Evolutionary conservation across 345 rosid genomes (phyloP).

Genomic region (Lenwebbia sp.): DNA sequence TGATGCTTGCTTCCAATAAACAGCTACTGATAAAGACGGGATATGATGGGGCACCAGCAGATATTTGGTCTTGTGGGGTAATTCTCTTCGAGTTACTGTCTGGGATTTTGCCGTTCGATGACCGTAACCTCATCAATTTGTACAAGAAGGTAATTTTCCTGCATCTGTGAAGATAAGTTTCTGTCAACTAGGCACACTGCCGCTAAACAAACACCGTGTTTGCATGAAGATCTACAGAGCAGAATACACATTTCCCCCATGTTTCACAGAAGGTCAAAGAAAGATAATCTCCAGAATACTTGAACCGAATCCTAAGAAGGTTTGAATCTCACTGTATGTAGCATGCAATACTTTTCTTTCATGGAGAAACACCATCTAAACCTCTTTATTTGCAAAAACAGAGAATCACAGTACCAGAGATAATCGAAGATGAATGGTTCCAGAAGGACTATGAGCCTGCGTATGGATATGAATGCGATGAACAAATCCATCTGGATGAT

Average conservation of each 20-base stretch:
- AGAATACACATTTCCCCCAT: constrained; percentile 47
- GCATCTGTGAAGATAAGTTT: background rate
- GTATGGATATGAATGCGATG: constrained; percentile 18
- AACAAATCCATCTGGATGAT: constrained; percentile 36
- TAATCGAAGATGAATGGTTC: constrained; percentile 69
- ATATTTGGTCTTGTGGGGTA: constrained; percentile 91
- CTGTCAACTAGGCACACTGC: background rate
- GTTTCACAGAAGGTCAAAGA: constrained; percentile 50
- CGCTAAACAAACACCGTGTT: background rate
- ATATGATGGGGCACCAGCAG: constrained; percentile 81
- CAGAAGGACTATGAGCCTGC: constrained; percentile 52
- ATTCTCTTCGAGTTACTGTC: constrained; percentile 79
- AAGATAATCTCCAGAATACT: constrained; percentile 59
- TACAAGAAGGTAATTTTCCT: constrained; percentile 51
- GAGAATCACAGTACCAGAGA: constrained; percentile 65
- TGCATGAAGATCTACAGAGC: constrained; percentile 48
- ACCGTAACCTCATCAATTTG: constrained; percentile 51
- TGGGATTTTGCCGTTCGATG: constrained; percentile 69
- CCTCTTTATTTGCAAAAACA: constrained; percentile 2
- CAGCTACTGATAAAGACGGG: constrained; percentile 71
- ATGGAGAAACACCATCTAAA: background rate
- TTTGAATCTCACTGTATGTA: background rate
- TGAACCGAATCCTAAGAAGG: constrained; percentile 57
- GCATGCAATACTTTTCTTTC: background rate
- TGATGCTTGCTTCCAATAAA: constrained; percentile 4